A percentile compares a stretch with the other conserved stretches of the same genome.
Conservation (phyloP, 352 stramenopile genomes). For the Elongisporangium prolatum region DNA sequence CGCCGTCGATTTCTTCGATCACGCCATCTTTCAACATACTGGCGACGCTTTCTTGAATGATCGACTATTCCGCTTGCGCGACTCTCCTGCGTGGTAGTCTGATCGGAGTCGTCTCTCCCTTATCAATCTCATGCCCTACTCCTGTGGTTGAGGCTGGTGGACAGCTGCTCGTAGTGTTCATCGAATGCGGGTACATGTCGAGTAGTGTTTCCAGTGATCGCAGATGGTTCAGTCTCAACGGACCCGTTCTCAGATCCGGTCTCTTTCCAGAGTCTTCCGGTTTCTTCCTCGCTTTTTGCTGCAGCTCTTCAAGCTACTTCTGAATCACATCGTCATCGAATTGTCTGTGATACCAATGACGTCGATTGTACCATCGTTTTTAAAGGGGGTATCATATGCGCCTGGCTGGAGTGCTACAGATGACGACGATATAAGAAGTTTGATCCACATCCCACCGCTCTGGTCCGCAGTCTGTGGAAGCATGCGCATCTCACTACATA, state of each 20-base stretch:
- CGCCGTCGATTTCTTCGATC: constrained; percentile 10
- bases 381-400: too few relatives aligned
- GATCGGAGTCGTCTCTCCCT: constrained; percentile 8
- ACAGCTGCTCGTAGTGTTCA: constrained; percentile 1
- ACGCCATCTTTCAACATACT: constrained; percentile 13
- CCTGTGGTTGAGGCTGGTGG: constrained; percentile 5
- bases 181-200: constrained; percentile 4
- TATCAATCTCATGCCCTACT: constrained; percentile 17
- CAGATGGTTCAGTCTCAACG: not conserved
- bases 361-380: too few relatives aligned
- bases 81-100: constrained; percentile 1
- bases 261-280: constrained; percentile 2
- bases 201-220: constrained; percentile 6
- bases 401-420: too few relatives aligned
- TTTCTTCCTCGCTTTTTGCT: too few relatives aligned
- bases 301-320: constrained; percentile 1
- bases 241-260: not conserved
- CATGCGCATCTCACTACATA: too few relatives aligned
- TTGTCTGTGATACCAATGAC: too few relatives aligned
- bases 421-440: too few relatives aligned
- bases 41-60: constrained; percentile 5
- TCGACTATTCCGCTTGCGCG: constrained; percentile 6
- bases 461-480: too few relatives aligned
- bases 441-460: too few relatives aligned
- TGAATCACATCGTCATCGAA: not conserved